Evolutionary conservation across 192 early-diverging fungal species (phyloP).

Genomic region (Backusella liffmaniae): DNA sequence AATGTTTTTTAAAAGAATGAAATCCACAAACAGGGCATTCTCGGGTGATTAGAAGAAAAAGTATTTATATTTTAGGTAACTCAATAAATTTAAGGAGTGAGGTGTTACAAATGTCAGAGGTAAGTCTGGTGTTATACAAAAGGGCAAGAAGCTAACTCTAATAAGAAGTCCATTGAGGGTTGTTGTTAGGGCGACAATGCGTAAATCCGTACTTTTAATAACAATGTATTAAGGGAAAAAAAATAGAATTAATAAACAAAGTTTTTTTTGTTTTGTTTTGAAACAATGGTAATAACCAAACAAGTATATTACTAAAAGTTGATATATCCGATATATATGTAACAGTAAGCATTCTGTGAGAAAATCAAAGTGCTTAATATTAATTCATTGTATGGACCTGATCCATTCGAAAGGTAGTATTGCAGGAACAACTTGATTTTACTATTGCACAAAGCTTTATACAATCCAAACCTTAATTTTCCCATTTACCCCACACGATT

Average conservation of each 20-base stretch:
- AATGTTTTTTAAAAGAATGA: not conserved
- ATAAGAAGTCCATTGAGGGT: not conserved
- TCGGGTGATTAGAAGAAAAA: not conserved
- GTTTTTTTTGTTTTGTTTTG: not conserved
- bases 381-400: not conserved
- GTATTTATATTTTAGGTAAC: not conserved
- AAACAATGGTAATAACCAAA: too few relatives aligned
- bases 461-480: not conserved
- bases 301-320: not conserved
- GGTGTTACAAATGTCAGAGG: not conserved
- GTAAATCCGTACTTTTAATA: not conserved
- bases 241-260: not conserved
- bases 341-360: not conserved
- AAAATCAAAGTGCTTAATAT: not conserved
- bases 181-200: not conserved
- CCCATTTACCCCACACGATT: not conserved
- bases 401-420: too few relatives aligned
- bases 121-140: not conserved
- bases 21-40: not conserved
- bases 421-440: not conserved
- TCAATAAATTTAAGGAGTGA: not conserved
- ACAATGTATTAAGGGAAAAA: not conserved
- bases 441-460: not conserved
- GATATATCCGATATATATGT: not conserved
- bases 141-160: not conserved